A percentile compares a stretch with the other conserved stretches of the same genome.
These are phyloP conservation scores for Scorias spongiosa DNA, from an alignment of 2,329 filamentous ascomycete genomes.

Conservation along the genomic window DNA sequence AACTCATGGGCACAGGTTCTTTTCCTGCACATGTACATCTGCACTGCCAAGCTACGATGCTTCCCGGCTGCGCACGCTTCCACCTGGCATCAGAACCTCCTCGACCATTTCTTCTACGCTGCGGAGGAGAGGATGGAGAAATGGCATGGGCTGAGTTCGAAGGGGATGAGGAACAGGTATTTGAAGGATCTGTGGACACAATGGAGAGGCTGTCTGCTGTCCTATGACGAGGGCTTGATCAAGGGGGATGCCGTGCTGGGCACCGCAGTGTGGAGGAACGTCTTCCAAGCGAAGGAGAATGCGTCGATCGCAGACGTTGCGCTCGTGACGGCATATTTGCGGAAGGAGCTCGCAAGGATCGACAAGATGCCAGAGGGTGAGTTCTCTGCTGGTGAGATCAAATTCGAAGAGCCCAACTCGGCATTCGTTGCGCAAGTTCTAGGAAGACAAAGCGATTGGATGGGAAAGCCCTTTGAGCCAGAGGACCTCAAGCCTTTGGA, in stretches of 20 bases:
- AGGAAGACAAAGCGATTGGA: constrained; percentile 12
- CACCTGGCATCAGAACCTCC: constrained; percentile 75
- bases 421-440: constrained; percentile 22
- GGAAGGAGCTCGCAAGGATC: constrained; percentile 40
- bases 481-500: constrained; percentile 7
- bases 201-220: constrained; percentile 74
- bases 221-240: constrained; percentile 68
- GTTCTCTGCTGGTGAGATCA: constrained; percentile 32
- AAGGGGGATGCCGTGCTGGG: constrained; percentile 65
- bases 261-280: constrained; percentile 79
- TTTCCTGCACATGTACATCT: constrained; percentile 88
- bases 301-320: constrained; percentile 47
- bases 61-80: constrained; percentile 54
- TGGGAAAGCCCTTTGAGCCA: constrained; percentile 6
- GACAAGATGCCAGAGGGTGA: constrained; percentile 38
- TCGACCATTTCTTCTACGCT: constrained; percentile 90
- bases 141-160: constrained; percentile 51
- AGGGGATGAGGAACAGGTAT: constrained; percentile 42
- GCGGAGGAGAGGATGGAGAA: constrained; percentile 73
- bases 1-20: constrained; percentile 92
- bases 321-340: constrained; percentile 47
- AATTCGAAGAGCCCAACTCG: constrained; percentile 33
- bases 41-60: constrained; percentile 69
- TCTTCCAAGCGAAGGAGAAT: constrained; percentile 61
- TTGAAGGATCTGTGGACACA: constrained; percentile 83